Percentiles rank a stretch among this genome's conserved stretches.
Conservation (phyloP, 2,329 filamentous ascomycete genomes). For the Alternaria sp. region DNA sequence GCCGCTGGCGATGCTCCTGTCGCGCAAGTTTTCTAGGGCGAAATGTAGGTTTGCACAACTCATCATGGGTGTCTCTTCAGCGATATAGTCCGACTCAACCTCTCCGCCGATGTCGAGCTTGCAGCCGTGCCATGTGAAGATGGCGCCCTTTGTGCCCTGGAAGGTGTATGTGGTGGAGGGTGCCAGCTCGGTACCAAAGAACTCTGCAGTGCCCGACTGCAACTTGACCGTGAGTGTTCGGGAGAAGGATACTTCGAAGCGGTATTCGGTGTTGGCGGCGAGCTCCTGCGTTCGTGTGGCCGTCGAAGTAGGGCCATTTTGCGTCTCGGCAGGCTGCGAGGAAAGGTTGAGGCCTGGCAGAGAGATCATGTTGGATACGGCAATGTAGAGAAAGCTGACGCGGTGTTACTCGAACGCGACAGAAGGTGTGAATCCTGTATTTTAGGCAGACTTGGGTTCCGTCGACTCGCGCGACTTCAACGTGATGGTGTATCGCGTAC, state of each 20-base stretch:
- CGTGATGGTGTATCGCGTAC: neutral
- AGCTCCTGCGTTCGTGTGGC: slow-evolving; percentile 53
- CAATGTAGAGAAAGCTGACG: neutral
- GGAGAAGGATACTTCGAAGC: slow-evolving; percentile 52
- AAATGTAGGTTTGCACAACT: slow-evolving; percentile 88
- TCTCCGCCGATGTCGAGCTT: slow-evolving; percentile 79
- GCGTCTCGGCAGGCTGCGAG: slow-evolving; percentile 39
- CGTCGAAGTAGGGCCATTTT: slow-evolving; percentile 31
- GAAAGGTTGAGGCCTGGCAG: slow-evolving; percentile 58
- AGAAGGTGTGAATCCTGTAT: neutral
- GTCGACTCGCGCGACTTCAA: neutral
- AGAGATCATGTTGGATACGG: slow-evolving; percentile 43
- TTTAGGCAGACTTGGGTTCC: neutral
- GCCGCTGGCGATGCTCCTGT: slow-evolving; percentile 59
- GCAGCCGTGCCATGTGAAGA: slow-evolving; percentile 93
- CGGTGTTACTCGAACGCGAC: neutral
- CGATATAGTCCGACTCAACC: slow-evolving; percentile 71
- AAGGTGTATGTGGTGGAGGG: slow-evolving; percentile 82
- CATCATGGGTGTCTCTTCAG: slow-evolving; percentile 82
- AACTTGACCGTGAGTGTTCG: slow-evolving; percentile 63
- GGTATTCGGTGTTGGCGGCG: slow-evolving; percentile 56
- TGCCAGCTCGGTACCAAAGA: slow-evolving; percentile 94
- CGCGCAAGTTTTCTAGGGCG: slow-evolving; percentile 77
- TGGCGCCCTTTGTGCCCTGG: slow-evolving; percentile 80
- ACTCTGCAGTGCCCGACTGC: slow-evolving; percentile 82